These are phyloP conservation scores for Cutaneotrichosporon cutaneum DNA, from an alignment of 1,284 basidiomycete genomes.

Conservation along the genomic window DNA sequence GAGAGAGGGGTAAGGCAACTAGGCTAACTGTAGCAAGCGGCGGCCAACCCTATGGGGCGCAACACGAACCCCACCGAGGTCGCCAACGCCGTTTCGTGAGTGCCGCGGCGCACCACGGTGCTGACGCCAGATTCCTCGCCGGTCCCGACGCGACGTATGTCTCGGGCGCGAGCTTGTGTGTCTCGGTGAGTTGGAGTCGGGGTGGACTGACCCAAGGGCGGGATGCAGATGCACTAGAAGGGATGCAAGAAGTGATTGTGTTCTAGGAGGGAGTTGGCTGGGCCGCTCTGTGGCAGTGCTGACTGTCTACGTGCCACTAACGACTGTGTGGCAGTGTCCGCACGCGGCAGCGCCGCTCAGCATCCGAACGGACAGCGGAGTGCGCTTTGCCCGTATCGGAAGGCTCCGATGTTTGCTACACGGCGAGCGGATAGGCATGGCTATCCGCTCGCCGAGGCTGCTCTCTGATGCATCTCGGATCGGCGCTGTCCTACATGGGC, in stretches of 20 bases:
- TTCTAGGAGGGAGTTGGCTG: too few relatives aligned
- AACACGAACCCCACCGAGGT: constrained; percentile 13
- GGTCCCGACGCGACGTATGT: constrained; percentile 20
- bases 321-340: too few relatives aligned
- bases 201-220: not conserved
- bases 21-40: not conserved
- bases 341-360: too few relatives aligned
- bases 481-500: not conserved
- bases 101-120: not conserved
- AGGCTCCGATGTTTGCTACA: too few relatives aligned
- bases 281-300: too few relatives aligned
- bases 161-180: constrained; percentile 19
- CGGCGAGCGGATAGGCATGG: too few relatives aligned
- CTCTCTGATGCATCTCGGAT: not conserved
- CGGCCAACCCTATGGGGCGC: constrained; percentile 8
- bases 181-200: constrained; percentile 17
- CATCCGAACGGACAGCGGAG: too few relatives aligned
- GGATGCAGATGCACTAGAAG: constrained; percentile 9
- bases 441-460: too few relatives aligned
- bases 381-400: too few relatives aligned
- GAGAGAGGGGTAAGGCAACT: not conserved
- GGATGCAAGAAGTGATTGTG: not conserved
- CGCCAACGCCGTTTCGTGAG: constrained; percentile 5
- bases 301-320: too few relatives aligned
- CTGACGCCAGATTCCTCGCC: constrained; percentile 19